Evolutionary conservation across 306 rosid species (phyloP).

Genomic region (Myrica gale): DNA sequence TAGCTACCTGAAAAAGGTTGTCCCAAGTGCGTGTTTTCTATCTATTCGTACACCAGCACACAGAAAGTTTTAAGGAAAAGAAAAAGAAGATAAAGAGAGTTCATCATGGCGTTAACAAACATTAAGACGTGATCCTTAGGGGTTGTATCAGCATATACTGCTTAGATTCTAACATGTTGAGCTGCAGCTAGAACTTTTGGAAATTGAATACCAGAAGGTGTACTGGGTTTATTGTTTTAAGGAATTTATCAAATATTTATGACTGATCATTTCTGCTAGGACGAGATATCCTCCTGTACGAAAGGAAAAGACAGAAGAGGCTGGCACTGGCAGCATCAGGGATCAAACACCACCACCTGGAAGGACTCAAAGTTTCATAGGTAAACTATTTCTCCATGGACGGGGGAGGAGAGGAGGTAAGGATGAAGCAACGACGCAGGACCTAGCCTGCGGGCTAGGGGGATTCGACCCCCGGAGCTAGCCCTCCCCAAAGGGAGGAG

Average conservation of each 20-base stretch:
- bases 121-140: background rate
- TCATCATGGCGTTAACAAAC: background rate
- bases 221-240: no score
- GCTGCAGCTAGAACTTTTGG: background rate
- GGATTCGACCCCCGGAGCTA: no score
- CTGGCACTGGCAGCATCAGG: slow-evolving; percentile 31
- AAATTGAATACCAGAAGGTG: no score
- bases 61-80: background rate
- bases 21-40: background rate
- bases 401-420: background rate
- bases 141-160: background rate
- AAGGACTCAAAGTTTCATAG: slow-evolving; percentile 56
- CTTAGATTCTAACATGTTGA: background rate
- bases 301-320: slow-evolving; percentile 28
- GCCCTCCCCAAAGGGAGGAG: no score
- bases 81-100: background rate
- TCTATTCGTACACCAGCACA: background rate
- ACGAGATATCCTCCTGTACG: slow-evolving; percentile 27
- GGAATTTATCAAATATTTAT: background rate
- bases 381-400: slow-evolving; percentile 29
- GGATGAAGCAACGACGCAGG: slow-evolving; percentile 1
- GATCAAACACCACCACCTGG: slow-evolving; percentile 43
- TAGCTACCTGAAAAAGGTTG: background rate
- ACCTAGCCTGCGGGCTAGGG: no score
- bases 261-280: slow-evolving; percentile 39